Evolutionary conservation across 768 basidiomycete genomes (phyloP).

Genomic region (Collybiopsis confluens): DNA sequence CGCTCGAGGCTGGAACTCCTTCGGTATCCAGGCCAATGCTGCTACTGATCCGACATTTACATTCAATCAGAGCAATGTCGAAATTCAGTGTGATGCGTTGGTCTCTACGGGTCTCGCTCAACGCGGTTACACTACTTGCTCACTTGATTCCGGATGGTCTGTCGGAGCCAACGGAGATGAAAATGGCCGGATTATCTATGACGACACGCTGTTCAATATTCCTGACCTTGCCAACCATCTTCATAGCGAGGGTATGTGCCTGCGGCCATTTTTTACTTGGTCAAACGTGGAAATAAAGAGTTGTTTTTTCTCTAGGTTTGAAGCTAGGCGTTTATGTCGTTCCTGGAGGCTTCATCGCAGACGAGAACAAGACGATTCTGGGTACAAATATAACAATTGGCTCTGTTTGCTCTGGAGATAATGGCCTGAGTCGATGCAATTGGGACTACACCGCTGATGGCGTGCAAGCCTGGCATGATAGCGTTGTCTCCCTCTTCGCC

Average conservation of each 20-base stretch:
- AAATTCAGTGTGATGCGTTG: conserved; percentile 6
- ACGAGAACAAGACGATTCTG: conserved; percentile 9
- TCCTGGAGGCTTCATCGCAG: conserved; percentile 7
- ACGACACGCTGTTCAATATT: conserved; percentile 4
- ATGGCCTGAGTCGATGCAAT: conserved; percentile 8
- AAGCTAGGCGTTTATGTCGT: conserved; percentile 10
- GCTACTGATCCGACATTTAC: conserved; percentile 4
- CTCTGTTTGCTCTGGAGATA: conserved; percentile 9
- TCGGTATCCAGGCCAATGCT: conserved; percentile 8
- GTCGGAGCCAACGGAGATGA: conserved; percentile 10
- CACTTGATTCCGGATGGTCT: conserved; percentile 12
- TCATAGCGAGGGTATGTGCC: conserved; percentile 7
- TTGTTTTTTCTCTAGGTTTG: neutral
- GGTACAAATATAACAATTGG: conserved; percentile 9
- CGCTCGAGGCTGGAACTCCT: conserved; percentile 9
- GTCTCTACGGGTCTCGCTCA: conserved; percentile 1
- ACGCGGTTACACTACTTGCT: conserved; percentile 1
- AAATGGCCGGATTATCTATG: conserved; percentile 9
- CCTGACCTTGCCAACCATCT: conserved; percentile 7
- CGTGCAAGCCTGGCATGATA: conserved; percentile 10
- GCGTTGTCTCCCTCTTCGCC: conserved; percentile 9
- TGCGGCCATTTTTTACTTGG: neutral
- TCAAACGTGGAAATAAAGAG: neutral
- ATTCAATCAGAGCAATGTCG: conserved; percentile 7
- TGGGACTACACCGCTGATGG: conserved; percentile 8